Evolutionary conservation across 106 monocot genomes (phyloP).

Genomic region (Allium fistulosum): DNA sequence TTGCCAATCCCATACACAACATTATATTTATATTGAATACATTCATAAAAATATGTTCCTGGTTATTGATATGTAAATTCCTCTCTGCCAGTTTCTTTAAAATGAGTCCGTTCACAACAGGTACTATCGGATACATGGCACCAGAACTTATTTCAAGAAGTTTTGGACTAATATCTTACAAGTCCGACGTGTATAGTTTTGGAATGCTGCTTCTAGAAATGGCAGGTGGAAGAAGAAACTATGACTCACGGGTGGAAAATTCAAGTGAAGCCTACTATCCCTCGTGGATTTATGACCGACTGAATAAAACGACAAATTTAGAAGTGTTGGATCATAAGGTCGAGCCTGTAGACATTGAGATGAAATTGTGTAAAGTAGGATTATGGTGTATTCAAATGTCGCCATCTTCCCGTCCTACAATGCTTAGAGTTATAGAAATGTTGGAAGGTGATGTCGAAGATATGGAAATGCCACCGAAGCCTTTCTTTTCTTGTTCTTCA

Average conservation of each 20-base stretch:
- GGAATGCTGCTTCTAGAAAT: constrained; percentile 16
- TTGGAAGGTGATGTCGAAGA: background rate
- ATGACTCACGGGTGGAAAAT: background rate
- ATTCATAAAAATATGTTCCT: no score
- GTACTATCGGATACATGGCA: constrained; percentile 20
- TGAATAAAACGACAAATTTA: no score
- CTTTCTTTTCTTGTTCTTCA: constrained; percentile 10
- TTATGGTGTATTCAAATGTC: constrained; percentile 12
- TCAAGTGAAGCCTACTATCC: constrained; percentile 7
- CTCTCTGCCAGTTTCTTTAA: no score
- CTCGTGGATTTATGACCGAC: constrained; percentile 2
- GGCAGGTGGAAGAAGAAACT: background rate
- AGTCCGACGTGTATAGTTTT: constrained; percentile 14
- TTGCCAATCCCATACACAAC: no score
- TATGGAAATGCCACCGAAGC: constrained; percentile 1
- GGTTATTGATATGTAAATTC: no score
- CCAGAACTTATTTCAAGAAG: constrained; percentile 20
- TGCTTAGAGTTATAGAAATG: constrained; percentile 7
- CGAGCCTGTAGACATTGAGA: background rate
- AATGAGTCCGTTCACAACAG: background rate
- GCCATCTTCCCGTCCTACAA: background rate
- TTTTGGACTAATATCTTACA: background rate
- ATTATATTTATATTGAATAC: no score
- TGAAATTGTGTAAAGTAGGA: constrained; percentile 1
- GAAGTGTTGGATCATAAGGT: no score